Evolutionary conservation across 148 eudicot species (phyloP).

Genomic region (Fagopyrum esculentum): DNA sequence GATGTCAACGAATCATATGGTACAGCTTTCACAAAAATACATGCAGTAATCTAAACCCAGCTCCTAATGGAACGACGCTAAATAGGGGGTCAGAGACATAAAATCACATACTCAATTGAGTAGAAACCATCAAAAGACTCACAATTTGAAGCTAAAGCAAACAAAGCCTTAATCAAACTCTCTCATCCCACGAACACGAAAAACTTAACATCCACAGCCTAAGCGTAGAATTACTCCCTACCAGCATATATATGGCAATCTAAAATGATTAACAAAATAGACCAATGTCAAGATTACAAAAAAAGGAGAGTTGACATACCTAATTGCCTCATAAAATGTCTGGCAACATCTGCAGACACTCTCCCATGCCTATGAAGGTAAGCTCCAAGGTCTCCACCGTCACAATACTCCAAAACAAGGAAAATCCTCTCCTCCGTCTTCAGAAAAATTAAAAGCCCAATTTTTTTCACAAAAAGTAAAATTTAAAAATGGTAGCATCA

Average conservation of each 20-base stretch:
- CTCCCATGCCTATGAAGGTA: constrained; percentile 44
- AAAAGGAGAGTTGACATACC: constrained; percentile 20
- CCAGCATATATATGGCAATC: not conserved
- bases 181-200: not conserved
- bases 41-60: not conserved
- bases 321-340: constrained; percentile 46
- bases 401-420: constrained; percentile 51
- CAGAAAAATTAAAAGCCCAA: not conserved
- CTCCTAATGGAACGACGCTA: not conserved
- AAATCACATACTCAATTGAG: not conserved
- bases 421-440: constrained; percentile 41
- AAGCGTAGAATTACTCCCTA: not conserved
- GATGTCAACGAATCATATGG: not conserved
- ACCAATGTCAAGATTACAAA: not conserved
- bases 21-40: not conserved
- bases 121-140: not conserved
- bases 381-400: constrained; percentile 47
- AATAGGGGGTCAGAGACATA: not conserved
- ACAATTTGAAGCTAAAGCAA: not conserved
- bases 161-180: not conserved
- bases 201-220: not conserved
- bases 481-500: not conserved
- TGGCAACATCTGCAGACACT: constrained; percentile 45
- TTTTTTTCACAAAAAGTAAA: not conserved
- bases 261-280: not conserved